Conservation (phyloP, 345 rosid genomes). For the Salix koriyanagi region DNA sequence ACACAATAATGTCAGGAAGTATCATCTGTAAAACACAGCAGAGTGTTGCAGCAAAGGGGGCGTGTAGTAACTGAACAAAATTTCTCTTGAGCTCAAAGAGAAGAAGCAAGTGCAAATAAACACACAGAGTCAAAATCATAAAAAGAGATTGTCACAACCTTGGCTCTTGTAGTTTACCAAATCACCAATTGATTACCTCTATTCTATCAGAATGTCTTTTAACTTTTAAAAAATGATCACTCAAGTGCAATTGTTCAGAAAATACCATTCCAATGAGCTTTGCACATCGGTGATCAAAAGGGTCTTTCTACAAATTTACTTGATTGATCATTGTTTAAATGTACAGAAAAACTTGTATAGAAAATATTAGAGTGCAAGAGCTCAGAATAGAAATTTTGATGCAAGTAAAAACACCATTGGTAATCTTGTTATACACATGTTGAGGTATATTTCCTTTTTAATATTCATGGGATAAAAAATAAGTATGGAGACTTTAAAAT, state of each 20-base stretch:
- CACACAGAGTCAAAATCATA: background rate
- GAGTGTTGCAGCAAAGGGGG: background rate
- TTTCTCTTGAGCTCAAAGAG: background rate
- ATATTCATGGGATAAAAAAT: background rate
- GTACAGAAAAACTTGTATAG: background rate
- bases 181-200: background rate
- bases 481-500: background rate
- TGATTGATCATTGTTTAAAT: background rate
- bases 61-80: background rate
- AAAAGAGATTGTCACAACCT: background rate
- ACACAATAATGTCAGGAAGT: slow-evolving; percentile 8
- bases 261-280: background rate
- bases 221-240: background rate
- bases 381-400: background rate
- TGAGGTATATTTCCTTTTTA: background rate
- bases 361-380: background rate
- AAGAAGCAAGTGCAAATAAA: background rate
- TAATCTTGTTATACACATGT: background rate
- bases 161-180: background rate
- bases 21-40: background rate
- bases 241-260: background rate
- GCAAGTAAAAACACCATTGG: background rate
- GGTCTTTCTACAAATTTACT: background rate
- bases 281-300: background rate
- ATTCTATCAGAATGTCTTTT: background rate